Base-by-base conservation (phyloP, 1,284 basidiomycete species). In the Puccinia triticina region DNA sequence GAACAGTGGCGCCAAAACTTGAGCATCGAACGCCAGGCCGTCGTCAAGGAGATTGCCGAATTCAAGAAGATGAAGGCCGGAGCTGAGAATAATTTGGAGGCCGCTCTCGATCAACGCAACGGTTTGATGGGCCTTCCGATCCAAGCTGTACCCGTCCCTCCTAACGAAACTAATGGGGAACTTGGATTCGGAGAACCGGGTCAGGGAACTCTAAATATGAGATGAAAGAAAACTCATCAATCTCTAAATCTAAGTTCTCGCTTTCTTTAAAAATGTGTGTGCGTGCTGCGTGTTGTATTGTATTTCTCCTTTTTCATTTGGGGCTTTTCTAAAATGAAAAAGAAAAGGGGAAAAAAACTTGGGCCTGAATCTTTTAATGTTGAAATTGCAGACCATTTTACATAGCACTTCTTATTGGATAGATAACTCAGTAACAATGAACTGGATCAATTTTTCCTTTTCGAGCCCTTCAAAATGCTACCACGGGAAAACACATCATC, bases 1-100 rank as follows among this genome's bases (percentile, higher is more conserved):
- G 94, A 94, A 88, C 91, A 84, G 55, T 82, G 84, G 55, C 84
- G 84, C 67, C 84, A 85, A 48, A 82, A 84, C 72, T 74, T 87
- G 55, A 80, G 83, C 50, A 83, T 85, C 73, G 86, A 87, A 61
- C 53, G 86, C 50, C 66, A 85, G n/a, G 80, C 76, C 34, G 57
- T 85, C 26, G 79, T 83, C 48, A 84, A 85, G 50, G 84, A 85
- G 64, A 83, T 84, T 12, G 79, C 74, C 84, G 73, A 69, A 57
- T 57, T 81, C 40, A 81, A 81, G 43, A 73, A 74, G 32, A 55
- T 77, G 32, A 66, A 66, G 61, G 61, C 61, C 34, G 61, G 61
- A 8, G 40, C 61, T 26, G 61, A 66, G 61, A 40, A 21, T 34
- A 18, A n/a, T 5, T 40, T 76, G n/a, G 74, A 76, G 21, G 61